A percentile compares a stretch with the other conserved stretches of the same genome.
These are phyloP conservation scores for Larix kaempferi DNA, from an alignment of 75 land plant genomes.

Conservation along the genomic window DNA sequence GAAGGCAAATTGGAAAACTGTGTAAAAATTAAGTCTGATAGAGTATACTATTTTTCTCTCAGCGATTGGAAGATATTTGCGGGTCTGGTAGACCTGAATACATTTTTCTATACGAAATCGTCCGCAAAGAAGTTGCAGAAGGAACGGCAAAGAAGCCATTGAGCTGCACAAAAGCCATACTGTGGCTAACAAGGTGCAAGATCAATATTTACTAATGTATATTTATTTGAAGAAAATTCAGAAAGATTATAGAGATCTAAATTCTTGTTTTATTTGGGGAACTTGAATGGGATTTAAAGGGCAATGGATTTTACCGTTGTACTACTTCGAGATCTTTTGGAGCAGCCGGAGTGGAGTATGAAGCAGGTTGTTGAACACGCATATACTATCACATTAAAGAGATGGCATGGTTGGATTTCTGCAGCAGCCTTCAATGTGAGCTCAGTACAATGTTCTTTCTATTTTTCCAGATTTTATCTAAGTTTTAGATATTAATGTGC, in stretches of 20 bases:
- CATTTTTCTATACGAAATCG: background rate
- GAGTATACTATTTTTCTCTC: background rate
- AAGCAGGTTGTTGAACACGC: conserved; percentile 66
- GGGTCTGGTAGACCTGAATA: background rate
- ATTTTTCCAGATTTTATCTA: background rate
- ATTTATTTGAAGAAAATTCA: no score
- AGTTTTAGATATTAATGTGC: no score
- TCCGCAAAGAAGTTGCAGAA: background rate
- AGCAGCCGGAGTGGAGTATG: conserved; percentile 57
- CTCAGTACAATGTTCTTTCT: background rate
- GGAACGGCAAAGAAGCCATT: conserved; percentile 4
- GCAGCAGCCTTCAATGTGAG: conserved; percentile 77
- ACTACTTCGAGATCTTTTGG: conserved; percentile 43
- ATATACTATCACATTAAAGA: conserved; percentile 64
- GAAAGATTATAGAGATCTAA: no score
- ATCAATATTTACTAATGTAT: no score
- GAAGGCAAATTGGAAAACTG: no score
- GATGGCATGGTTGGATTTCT: conserved; percentile 98
- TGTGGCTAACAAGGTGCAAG: conserved; percentile 2
- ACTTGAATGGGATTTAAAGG: conserved; percentile 9
- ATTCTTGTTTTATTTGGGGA: no score
- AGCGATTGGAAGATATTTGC: background rate
- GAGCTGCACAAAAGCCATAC: background rate
- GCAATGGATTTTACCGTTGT: conserved; percentile 70
- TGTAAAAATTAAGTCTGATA: no score